phyloP scores from a whole-genome alignment of 1,284 basidiomycete genomes.

The Exobasidium cylindrosporum region DNA sequence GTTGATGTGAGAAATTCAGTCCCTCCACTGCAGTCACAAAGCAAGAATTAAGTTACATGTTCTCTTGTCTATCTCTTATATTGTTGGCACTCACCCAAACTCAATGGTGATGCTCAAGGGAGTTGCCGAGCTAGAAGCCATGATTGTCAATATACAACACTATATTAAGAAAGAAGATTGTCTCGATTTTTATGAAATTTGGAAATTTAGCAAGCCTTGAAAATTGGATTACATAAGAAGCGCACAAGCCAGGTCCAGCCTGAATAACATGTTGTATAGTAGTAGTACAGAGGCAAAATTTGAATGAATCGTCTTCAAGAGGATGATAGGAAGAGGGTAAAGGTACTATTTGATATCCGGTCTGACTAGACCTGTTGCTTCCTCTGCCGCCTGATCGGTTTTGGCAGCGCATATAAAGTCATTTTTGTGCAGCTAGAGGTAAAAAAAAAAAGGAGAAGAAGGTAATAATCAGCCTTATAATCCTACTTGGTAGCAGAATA shows the following conservation, averaged over 20 bases:
- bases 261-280: too few species aligned
- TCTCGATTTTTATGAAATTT: too few species aligned
- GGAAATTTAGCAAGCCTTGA: too few species aligned
- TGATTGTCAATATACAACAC: too few species aligned
- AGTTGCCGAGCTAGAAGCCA: background rate
- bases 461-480: background rate
- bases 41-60: conserved; percentile 6
- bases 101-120: conserved; percentile 10
- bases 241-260: background rate
- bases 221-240: background rate
- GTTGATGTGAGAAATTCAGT: conserved; percentile 50
- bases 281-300: too few species aligned
- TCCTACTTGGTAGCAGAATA: too few species aligned
- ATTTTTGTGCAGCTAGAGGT: conserved; percentile 51
- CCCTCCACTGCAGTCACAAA: conserved; percentile 31
- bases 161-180: too few species aligned
- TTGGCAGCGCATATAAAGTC: conserved; percentile 54
- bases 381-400: conserved; percentile 40
- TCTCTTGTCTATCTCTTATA: background rate
- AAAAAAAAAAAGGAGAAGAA: background rate
- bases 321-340: too few species aligned
- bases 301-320: too few species aligned
- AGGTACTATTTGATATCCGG: background rate
- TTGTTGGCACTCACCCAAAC: conserved; percentile 12
- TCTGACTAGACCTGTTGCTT: conserved; percentile 34